These are phyloP conservation scores for Pseudoscleropodium purum DNA, from an alignment of 225 moss, liverwort and hornwort genomes.

Conservation along the genomic window DNA sequence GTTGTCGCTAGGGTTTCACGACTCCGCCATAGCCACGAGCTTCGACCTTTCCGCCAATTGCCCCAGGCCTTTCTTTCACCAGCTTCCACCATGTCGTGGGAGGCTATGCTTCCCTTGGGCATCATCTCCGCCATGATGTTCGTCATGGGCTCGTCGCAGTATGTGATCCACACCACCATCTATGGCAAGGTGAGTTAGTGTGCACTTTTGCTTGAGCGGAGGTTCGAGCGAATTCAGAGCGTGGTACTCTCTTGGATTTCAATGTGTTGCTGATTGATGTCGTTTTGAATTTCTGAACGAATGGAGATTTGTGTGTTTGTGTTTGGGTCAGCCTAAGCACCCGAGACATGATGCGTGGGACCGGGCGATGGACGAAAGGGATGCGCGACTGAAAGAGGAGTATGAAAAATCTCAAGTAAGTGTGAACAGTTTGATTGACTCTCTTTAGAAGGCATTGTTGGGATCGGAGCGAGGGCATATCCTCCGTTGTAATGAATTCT, in stretches of 20 bases:
- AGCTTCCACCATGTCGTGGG: conserved; percentile 41
- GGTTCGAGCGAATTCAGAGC: not conserved
- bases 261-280: not conserved
- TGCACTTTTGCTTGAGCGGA: not conserved
- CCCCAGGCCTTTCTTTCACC: not conserved
- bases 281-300: not conserved
- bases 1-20: conserved; percentile 16
- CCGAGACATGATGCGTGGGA: conserved; percentile 81
- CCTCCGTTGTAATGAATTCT: not conserved
- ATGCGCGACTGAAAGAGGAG: conserved; percentile 67
- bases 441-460: not conserved
- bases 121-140: conserved; percentile 71
- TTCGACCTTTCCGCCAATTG: not conserved
- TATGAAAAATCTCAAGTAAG: conserved; percentile 21
- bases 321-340: conserved; percentile 66
- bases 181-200: conserved; percentile 48
- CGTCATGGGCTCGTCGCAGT: conserved; percentile 66
- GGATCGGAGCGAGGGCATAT: not conserved
- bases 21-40: not conserved
- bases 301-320: not conserved
- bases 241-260: not conserved
- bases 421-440: not conserved
- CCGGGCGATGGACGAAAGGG: conserved; percentile 77
- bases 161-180: conserved; percentile 48
- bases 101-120: conserved; percentile 66